Percentiles rank a stretch among this genome's conserved stretches.
Conservation (phyloP, 768 basidiomycete species). For the Phaeotremella skinneri region DNA sequence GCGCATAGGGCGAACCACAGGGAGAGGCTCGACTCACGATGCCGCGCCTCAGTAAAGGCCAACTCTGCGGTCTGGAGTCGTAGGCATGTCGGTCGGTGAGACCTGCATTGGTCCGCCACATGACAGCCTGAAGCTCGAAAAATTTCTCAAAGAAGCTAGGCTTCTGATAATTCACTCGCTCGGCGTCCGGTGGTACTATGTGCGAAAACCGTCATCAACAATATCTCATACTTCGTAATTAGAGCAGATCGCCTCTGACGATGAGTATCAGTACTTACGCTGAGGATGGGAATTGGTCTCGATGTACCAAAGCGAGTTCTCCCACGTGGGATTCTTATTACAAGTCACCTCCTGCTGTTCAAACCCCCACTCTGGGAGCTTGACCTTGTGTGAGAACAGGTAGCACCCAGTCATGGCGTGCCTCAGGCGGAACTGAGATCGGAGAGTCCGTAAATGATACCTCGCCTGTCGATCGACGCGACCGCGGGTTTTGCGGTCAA, state of each 20-base stretch:
- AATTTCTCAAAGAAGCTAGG: conserved; percentile 90
- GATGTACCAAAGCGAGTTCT: conserved; percentile 89
- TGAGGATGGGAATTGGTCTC: conserved; percentile 78
- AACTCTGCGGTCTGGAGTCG: conserved; percentile 86
- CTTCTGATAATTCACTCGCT: conserved; percentile 83
- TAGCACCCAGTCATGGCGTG: conserved; percentile 91
- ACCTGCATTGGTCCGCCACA: conserved; percentile 97
- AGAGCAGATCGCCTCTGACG: neutral
- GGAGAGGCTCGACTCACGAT: conserved; percentile 64
- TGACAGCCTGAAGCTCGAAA: conserved; percentile 83
- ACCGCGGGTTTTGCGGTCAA: conserved; percentile 62
- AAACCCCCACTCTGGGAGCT: conserved; percentile 94
- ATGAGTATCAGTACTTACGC: conserved; percentile 56
- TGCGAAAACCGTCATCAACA: conserved; percentile 7
- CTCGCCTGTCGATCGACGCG: conserved; percentile 59
- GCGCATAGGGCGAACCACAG: neutral
- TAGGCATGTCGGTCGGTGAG: conserved; percentile 91
- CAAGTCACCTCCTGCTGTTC: conserved; percentile 98
- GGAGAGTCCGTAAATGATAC: conserved; percentile 71
- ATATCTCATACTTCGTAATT: neutral
- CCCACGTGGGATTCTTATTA: conserved; percentile 89
- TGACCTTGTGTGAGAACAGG: conserved; percentile 96
- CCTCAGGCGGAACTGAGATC: conserved; percentile 76
- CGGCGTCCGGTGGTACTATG: conserved; percentile 68
- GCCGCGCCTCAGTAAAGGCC: conserved; percentile 88